Conservation (phyloP, 768 basidiomycete genomes). For the Suillus subaureus region DNA sequence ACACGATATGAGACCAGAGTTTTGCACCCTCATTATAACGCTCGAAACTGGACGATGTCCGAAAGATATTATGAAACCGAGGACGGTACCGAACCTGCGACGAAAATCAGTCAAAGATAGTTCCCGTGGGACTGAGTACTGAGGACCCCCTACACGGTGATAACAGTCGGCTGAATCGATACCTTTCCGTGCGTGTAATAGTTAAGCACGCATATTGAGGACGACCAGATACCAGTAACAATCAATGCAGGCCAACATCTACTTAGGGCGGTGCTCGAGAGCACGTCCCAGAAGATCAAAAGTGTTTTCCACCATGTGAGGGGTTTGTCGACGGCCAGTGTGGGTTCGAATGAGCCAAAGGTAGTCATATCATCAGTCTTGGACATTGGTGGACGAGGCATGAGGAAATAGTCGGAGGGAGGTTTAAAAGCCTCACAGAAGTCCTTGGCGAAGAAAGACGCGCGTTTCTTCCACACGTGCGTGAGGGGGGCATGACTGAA, state of each 20-base stretch:
- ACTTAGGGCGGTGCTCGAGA: conserved; percentile 25
- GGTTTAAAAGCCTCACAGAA: background rate
- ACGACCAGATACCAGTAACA: conserved; percentile 64
- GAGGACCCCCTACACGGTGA: conserved; percentile 58
- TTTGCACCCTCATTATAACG: conserved; percentile 72
- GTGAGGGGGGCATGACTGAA: background rate
- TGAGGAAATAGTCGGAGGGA: background rate
- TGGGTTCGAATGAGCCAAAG: background rate
- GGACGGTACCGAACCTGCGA: conserved; percentile 56
- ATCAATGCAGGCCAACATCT: conserved; percentile 53
- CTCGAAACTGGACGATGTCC: conserved; percentile 73
- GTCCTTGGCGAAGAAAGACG: background rate
- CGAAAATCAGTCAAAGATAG: conserved; percentile 31
- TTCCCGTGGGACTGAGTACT: background rate
- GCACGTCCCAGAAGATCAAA: background rate
- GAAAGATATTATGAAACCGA: conserved; percentile 74
- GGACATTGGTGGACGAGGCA: background rate
- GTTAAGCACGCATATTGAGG: conserved; percentile 54
- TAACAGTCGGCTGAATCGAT: conserved; percentile 50
- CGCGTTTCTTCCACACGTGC: background rate
- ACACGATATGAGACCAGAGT: conserved; percentile 66
- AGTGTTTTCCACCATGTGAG: background rate
- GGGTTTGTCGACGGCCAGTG: background rate
- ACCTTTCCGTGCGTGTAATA: conserved; percentile 42
- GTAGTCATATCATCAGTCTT: background rate